These are phyloP conservation scores for Pythium volutum DNA, from an alignment of 352 stramenopile species.

Conservation along the genomic window DNA sequence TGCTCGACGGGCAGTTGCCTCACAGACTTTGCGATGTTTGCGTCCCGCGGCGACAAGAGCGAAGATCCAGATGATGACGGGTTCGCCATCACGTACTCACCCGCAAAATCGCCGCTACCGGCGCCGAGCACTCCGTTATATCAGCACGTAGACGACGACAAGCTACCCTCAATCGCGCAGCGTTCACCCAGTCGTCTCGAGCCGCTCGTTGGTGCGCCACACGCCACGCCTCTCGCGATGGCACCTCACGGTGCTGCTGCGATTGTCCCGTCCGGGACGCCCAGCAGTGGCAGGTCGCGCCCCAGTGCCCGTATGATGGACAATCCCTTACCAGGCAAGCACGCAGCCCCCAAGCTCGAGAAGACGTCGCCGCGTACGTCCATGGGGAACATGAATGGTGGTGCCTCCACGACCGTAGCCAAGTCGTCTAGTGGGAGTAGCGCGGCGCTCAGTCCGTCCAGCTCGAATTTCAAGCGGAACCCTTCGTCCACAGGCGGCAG, in stretches of 20 bases:
- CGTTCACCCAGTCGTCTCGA: conserved; percentile 44
- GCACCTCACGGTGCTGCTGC: conserved; percentile 6
- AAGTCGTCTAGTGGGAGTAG: not conserved
- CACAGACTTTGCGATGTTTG: conserved; percentile 23
- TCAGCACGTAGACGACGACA: conserved; percentile 39
- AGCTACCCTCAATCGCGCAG: conserved; percentile 54
- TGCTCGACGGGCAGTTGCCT: conserved; percentile 37
- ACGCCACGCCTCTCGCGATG: not conserved
- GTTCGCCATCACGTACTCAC: conserved; percentile 51
- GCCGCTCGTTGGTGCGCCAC: conserved; percentile 9
- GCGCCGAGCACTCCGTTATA: conserved; percentile 24
- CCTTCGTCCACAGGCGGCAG: conserved; percentile 37
- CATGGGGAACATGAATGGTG: conserved; percentile 22
- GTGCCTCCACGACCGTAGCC: not conserved
- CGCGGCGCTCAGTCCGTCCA: conserved; percentile 7
- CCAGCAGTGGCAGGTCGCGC: conserved; percentile 30
- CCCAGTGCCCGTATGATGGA: conserved; percentile 44
- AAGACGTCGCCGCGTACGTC: conserved; percentile 41
- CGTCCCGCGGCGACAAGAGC: conserved; percentile 25
- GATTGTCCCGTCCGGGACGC: conserved; percentile 29
- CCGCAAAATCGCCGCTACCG: conserved; percentile 25
- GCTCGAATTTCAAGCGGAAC: conserved; percentile 50
- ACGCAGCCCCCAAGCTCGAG: conserved; percentile 31
- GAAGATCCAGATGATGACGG: conserved; percentile 46
- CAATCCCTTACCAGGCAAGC: conserved; percentile 43